These are phyloP conservation scores for Nicotiana undulata DNA, from an alignment of 257 asterid species.

Conservation along the genomic window DNA sequence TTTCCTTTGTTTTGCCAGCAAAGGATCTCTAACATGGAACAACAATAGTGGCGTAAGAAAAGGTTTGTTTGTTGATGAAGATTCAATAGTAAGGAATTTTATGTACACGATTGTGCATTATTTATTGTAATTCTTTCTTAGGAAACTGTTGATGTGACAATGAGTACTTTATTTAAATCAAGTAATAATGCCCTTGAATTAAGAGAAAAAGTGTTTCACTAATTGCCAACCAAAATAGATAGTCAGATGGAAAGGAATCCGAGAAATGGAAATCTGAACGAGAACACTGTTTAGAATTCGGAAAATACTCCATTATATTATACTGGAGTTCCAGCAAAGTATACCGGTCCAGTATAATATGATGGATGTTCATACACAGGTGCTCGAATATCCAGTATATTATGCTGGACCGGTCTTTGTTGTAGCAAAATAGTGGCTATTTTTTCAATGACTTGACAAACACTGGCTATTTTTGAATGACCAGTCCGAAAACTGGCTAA, in stretches of 20 bases:
- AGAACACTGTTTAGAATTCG: too few relatives aligned
- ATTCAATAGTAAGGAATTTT: not conserved
- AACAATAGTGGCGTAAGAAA: not conserved
- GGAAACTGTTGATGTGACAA: not conserved
- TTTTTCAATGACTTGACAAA: too few relatives aligned
- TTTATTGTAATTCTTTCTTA: not conserved
- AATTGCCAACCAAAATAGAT: not conserved
- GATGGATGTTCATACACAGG: too few relatives aligned
- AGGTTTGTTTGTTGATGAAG: not conserved
- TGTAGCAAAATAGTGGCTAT: too few relatives aligned
- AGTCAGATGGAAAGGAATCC: not conserved
- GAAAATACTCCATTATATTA: too few relatives aligned
- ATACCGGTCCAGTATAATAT: too few relatives aligned
- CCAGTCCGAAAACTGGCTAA: too few relatives aligned
- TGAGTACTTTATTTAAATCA: not conserved
- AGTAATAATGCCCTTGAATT: not conserved
- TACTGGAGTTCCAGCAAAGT: too few relatives aligned
- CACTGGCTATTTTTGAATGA: too few relatives aligned
- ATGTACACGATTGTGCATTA: not conserved
- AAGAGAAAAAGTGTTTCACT: not conserved
- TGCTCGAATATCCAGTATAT: too few relatives aligned
- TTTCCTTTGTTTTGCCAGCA: constrained; percentile 36
- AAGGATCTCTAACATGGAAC: constrained; percentile 20
- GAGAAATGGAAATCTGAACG: constrained; percentile 1
- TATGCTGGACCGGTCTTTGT: too few relatives aligned